Evolutionary conservation across 176 grass and related monocot species (phyloP).

Genomic region (Oryza glumipatula): DNA sequence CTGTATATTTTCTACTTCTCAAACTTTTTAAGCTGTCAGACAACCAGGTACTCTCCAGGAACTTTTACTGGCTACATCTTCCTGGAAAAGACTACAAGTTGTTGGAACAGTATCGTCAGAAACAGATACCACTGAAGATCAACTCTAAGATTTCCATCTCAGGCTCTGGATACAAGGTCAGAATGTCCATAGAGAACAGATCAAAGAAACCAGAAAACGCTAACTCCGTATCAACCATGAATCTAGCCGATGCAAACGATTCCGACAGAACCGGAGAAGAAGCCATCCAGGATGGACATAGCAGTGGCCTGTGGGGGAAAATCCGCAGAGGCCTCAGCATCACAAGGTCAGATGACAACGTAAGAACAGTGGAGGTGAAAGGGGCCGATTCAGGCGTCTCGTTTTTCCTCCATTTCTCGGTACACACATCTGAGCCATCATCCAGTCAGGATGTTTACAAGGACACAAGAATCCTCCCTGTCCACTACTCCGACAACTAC

Average conservation of each 20-base stretch:
- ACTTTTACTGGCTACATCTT: conserved; percentile 95
- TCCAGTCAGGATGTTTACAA: conserved; percentile 35
- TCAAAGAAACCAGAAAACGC: conserved; percentile 52
- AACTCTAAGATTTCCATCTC: conserved; percentile 60
- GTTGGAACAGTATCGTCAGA: conserved; percentile 66
- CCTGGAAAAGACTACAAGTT: conserved; percentile 79
- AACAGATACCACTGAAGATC: conserved; percentile 74
- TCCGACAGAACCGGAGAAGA: conserved; percentile 2
- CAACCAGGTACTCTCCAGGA: conserved; percentile 66
- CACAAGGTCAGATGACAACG: conserved; percentile 26
- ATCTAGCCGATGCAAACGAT: conserved; percentile 22
- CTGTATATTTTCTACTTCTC: conserved; percentile 89
- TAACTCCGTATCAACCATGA: conserved; percentile 11
- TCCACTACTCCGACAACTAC: conserved; percentile 93
- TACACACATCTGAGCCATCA: conserved; percentile 58
- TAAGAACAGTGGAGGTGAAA: conserved; percentile 46
- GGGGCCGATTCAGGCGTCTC: conserved; percentile 73
- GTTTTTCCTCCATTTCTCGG: conserved; percentile 87
- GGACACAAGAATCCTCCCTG: conserved; percentile 94
- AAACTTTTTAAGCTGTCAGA: conserved; percentile 83
- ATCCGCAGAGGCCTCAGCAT: conserved; percentile 36
- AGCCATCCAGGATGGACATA: conserved; percentile 15
- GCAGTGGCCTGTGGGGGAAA: conserved; percentile 48
- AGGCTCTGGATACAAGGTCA: conserved; percentile 58
- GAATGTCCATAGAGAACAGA: conserved; percentile 69